Evolutionary conservation across 371 early-diverging fungal genomes (phyloP).

Genomic region (Dichotomocladium elegans): DNA sequence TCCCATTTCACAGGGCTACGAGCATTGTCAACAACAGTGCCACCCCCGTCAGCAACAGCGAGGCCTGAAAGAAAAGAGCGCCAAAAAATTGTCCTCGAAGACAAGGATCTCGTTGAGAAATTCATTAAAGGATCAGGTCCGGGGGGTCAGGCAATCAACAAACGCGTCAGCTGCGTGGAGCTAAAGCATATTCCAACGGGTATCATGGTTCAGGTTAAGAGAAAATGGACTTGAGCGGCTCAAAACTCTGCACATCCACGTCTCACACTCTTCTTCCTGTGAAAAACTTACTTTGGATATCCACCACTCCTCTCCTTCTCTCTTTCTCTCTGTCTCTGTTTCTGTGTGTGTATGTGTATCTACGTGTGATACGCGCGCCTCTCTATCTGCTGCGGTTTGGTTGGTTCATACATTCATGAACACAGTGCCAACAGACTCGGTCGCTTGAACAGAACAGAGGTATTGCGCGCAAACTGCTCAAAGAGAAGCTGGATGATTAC

Average conservation of each 20-base stretch:
- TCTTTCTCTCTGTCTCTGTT: too few species aligned
- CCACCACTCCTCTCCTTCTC: not conserved
- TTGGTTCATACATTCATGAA: not conserved
- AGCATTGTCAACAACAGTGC: not conserved
- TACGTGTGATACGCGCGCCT: too few species aligned
- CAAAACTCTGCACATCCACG: too few species aligned
- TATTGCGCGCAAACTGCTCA: constrained; percentile 68
- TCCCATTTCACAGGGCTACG: not conserved
- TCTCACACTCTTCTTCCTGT: too few species aligned
- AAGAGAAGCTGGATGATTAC: constrained; percentile 65
- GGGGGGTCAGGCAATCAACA: constrained; percentile 94
- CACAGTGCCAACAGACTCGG: constrained; percentile 75
- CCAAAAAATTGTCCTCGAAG: constrained; percentile 60
- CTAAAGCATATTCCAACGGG: constrained; percentile 84
- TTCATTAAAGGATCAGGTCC: constrained; percentile 90
- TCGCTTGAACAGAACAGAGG: constrained; percentile 75
- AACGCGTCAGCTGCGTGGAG: constrained; percentile 80
- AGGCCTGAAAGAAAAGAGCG: constrained; percentile 9
- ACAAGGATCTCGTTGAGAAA: constrained; percentile 78
- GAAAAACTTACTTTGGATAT: too few species aligned
- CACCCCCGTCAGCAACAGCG: not conserved
- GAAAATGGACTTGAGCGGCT: too few species aligned
- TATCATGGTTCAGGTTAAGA: constrained; percentile 62
- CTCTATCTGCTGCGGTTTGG: too few species aligned
- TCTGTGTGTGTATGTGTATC: not conserved